A percentile compares a stretch with the other conserved stretches of the same genome.
These are phyloP conservation scores for Apiospora phragmitis DNA, from an alignment of 2,329 filamentous ascomycete species.

Conservation along the genomic window DNA sequence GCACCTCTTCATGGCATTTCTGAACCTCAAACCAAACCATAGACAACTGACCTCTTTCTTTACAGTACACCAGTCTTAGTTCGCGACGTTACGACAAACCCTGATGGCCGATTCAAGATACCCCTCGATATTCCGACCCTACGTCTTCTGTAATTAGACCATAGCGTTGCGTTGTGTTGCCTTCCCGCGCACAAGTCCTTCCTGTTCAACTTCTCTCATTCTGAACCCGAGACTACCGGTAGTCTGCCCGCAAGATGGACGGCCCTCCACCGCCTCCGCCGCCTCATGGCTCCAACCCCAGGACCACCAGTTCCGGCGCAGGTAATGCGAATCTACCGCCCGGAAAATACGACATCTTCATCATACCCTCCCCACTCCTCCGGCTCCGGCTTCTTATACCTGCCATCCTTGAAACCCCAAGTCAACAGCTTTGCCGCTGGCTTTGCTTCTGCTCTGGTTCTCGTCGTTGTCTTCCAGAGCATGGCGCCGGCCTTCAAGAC, in stretches of 20 bases:
- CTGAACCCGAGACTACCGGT: background rate
- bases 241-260: slow-evolving; percentile 12
- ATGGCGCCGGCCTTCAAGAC: slow-evolving; percentile 71
- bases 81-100: slow-evolving; percentile 16
- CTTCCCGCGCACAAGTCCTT: background rate
- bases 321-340: slow-evolving; percentile 60
- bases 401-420: slow-evolving; percentile 85
- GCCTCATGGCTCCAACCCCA: slow-evolving; percentile 79
- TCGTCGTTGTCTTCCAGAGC: slow-evolving; percentile 71
- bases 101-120: slow-evolving; percentile 16
- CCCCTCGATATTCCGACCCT: slow-evolving; percentile 5
- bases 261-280: slow-evolving; percentile 60
- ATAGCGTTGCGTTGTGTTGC: background rate
- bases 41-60: background rate
- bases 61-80: background rate
- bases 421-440: slow-evolving; percentile 90
- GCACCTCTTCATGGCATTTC: background rate
- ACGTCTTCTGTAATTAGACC: slow-evolving; percentile 1
- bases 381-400: slow-evolving; percentile 86
- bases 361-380: slow-evolving; percentile 92
- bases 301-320: slow-evolving; percentile 50
- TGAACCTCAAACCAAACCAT: background rate
- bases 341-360: slow-evolving; percentile 96
- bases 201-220: background rate
- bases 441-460: slow-evolving; percentile 72